Evolutionary conservation across 2,329 filamentous ascomycete genomes (phyloP).

Genomic region (Elsinoe necatrix): DNA sequence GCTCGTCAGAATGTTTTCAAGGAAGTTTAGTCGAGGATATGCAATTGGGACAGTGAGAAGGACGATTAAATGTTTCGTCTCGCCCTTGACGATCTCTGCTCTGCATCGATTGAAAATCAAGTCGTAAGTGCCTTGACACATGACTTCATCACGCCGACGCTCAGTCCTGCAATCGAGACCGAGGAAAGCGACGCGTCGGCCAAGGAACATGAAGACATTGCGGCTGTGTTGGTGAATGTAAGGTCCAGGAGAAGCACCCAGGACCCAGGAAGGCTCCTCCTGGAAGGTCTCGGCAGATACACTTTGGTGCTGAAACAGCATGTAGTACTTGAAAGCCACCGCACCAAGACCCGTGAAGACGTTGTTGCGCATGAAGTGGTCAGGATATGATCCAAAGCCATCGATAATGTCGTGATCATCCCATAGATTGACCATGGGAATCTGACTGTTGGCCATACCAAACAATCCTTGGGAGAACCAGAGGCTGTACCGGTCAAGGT

Average conservation of each 20-base stretch:
- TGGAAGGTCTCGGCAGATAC: constrained; percentile 69
- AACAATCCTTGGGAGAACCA: constrained; percentile 98
- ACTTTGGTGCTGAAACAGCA: constrained; percentile 97
- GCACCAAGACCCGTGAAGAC: constrained; percentile 85
- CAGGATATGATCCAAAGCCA: constrained; percentile 85
- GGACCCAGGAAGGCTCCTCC: constrained; percentile 83
- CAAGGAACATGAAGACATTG: constrained; percentile 77
- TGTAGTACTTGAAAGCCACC: constrained; percentile 96
- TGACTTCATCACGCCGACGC: constrained; percentile 70
- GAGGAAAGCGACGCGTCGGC: constrained; percentile 68
- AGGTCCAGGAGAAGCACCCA: constrained; percentile 71
- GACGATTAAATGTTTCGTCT: constrained; percentile 84
- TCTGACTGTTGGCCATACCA: constrained; percentile 83
- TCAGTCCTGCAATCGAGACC: constrained; percentile 90
- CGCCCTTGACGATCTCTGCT: constrained; percentile 69
- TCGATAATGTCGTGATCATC: constrained; percentile 69
- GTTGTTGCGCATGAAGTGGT: constrained; percentile 82
- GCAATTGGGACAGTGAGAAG: constrained; percentile 62
- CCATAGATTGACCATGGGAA: constrained; percentile 97
- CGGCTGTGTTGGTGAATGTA: constrained; percentile 84
- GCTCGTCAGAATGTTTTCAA: constrained; percentile 68
- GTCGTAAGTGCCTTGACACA: constrained; percentile 75
- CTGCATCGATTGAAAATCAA: constrained; percentile 80
- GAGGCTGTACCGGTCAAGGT: constrained; percentile 76
- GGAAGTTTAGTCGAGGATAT: constrained; percentile 44